A percentile compares a stretch with the other conserved stretches of the same genome.
Conservation (phyloP, 1,284 basidiomycete species). For the Naganishia albida region DNA sequence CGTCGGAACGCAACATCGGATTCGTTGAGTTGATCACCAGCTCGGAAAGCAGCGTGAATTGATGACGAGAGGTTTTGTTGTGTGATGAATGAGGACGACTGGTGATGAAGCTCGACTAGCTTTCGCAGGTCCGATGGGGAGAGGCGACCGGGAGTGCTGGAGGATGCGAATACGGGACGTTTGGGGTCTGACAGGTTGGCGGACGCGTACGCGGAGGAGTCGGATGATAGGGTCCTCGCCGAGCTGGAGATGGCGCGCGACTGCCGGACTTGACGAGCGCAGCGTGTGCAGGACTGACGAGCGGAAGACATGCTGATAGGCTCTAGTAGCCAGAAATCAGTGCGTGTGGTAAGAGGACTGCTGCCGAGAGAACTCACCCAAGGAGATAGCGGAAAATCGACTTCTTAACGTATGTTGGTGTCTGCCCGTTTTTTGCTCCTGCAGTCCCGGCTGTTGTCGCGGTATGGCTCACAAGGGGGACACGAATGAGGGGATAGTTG, state of each 20-base stretch:
- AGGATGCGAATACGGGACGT: slow-evolving; percentile 10
- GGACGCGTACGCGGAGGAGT: not conserved
- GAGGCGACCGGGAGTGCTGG: slow-evolving; percentile 33
- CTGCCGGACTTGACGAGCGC: slow-evolving; percentile 7
- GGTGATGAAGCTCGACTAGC: slow-evolving; percentile 49
- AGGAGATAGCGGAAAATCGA: too few species aligned
- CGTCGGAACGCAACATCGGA: slow-evolving; percentile 22
- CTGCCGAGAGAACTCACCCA: too few species aligned
- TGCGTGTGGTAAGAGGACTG: too few species aligned
- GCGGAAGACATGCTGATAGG: slow-evolving; percentile 10
- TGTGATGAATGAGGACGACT: slow-evolving; percentile 46
- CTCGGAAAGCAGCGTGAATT: slow-evolving; percentile 24
- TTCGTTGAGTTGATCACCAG: slow-evolving; percentile 14
- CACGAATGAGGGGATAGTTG: too few species aligned
- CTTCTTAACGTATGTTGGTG: too few species aligned
- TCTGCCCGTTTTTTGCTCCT: too few species aligned
- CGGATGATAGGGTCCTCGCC: not conserved
- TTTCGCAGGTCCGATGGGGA: slow-evolving; percentile 38
- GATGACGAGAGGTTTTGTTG: slow-evolving; percentile 27
- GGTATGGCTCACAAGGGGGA: too few species aligned
- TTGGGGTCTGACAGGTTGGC: slow-evolving; percentile 17
- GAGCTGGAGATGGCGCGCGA: slow-evolving; percentile 11
- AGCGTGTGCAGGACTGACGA: slow-evolving; percentile 22
- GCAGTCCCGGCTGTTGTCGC: too few species aligned
- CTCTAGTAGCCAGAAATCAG: too few species aligned